A percentile compares a stretch with the other conserved stretches of the same genome.
These are phyloP conservation scores for Alternaria sp. DNA, from an alignment of 2,329 filamentous ascomycete species.

Conservation along the genomic window DNA sequence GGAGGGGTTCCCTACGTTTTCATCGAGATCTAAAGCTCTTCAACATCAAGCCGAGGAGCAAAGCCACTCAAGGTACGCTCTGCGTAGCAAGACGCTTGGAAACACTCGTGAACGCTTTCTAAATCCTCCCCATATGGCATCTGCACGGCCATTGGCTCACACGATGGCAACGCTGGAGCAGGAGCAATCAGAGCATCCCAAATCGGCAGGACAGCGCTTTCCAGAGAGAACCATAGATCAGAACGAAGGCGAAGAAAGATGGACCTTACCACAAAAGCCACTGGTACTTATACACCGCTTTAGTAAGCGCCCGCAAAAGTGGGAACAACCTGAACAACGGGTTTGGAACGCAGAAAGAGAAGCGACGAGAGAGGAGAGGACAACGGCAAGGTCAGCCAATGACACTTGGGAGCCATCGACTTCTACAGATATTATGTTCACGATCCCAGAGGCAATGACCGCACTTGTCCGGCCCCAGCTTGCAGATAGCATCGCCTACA, in stretches of 20 bases:
- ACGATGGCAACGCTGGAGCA: not conserved
- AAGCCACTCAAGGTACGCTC: not conserved
- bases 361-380: not conserved
- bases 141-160: not conserved
- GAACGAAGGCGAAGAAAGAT: not conserved
- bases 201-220: not conserved
- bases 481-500: slow-evolving; percentile 10
- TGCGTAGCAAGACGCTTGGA: not conserved
- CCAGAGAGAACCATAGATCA: not conserved
- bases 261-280: not conserved
- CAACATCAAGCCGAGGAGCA: not conserved
- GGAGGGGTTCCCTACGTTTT: not conserved
- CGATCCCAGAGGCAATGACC: slow-evolving; percentile 17
- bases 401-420: not conserved
- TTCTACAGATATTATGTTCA: slow-evolving; percentile 19
- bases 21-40: not conserved
- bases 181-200: not conserved
- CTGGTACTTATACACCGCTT: not conserved
- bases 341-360: not conserved
- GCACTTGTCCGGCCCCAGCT: not conserved
- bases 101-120: not conserved
- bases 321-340: not conserved
- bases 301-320: not conserved
- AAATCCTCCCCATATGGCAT: not conserved
- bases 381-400: not conserved